Percentiles rank a stretch among this genome's conserved stretches.
These are phyloP conservation scores for Calonectria hongkongensis DNA, from an alignment of 2,329 filamentous ascomycete species.

Conservation along the genomic window DNA sequence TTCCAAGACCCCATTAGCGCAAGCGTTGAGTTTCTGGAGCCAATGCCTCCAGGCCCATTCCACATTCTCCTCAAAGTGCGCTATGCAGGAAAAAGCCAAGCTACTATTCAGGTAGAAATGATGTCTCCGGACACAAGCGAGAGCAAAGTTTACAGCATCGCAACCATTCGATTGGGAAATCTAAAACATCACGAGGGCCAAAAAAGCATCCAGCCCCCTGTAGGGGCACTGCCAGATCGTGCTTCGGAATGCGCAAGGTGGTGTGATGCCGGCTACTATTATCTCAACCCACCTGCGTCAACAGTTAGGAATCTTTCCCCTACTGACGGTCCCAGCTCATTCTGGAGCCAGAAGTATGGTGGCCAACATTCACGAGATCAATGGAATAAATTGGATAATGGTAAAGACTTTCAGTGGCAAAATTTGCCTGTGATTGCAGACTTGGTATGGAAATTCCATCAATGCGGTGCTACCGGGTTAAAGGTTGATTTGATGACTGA, in stretches of 20 bases:
- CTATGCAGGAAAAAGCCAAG: background rate
- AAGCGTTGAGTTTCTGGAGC: slow-evolving; percentile 17
- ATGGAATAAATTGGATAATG: slow-evolving; percentile 3
- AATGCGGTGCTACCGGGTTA: too few species aligned
- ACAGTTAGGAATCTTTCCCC: background rate
- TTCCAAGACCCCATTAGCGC: slow-evolving; percentile 12
- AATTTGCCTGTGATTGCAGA: slow-evolving; percentile 1
- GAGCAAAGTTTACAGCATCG: slow-evolving; percentile 1
- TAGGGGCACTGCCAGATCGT: background rate
- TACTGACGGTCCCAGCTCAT: background rate
- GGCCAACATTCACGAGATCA: slow-evolving; percentile 6
- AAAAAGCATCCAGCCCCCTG: slow-evolving; percentile 20
- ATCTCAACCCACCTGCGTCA: background rate
- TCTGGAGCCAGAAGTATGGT: slow-evolving; percentile 10
- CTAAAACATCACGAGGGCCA: background rate
- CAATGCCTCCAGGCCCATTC: slow-evolving; percentile 11
- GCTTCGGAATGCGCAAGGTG: background rate
- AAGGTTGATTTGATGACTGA: background rate
- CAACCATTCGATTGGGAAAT: background rate
- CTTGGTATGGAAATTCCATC: background rate
- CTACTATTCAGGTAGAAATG: background rate
- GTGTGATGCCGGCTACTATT: background rate
- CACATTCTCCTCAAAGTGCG: background rate
- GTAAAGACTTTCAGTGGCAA: background rate
- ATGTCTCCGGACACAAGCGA: background rate